Conservation (phyloP, 768 basidiomycete genomes). For the Hortiboletus campestris region DNA sequence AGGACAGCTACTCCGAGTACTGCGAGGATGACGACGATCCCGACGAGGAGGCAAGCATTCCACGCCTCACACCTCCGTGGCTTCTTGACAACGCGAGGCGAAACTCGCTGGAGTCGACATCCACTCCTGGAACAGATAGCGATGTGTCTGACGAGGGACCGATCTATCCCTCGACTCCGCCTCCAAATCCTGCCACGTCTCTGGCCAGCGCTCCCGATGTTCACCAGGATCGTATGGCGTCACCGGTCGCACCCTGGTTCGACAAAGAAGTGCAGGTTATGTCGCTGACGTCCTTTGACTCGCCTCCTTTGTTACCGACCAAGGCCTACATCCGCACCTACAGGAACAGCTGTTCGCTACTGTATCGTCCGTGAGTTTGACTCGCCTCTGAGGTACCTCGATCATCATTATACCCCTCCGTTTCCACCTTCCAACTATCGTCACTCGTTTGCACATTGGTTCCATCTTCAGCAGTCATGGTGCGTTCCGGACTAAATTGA, state of each 20-base stretch:
- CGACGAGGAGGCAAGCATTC: background rate
- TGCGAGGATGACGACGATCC: background rate
- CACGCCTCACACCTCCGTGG: background rate
- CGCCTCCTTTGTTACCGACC: background rate
- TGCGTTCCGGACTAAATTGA: background rate
- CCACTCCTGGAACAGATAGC: background rate
- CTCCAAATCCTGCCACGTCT: background rate
- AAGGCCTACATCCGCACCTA: slow-evolving; percentile 1
- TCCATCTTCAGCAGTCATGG: background rate
- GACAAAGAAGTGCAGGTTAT: background rate
- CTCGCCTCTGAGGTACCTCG: background rate
- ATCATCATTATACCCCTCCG: background rate
- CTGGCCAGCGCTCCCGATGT: background rate
- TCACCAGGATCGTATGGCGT: background rate
- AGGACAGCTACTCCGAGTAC: slow-evolving; percentile 7
- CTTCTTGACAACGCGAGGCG: background rate
- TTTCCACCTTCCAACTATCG: slow-evolving; percentile 10
- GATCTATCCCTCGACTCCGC: slow-evolving; percentile 8
- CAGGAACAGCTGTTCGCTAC: background rate
- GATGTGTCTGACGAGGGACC: slow-evolving; percentile 2
- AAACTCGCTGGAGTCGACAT: slow-evolving; percentile 1
- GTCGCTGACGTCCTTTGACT: background rate
- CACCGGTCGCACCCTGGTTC: background rate
- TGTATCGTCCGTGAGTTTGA: background rate
- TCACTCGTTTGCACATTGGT: slow-evolving; percentile 11